Evolutionary conservation across 352 stramenopile genomes (phyloP).

Genomic region (Pythium graminicola): DNA sequence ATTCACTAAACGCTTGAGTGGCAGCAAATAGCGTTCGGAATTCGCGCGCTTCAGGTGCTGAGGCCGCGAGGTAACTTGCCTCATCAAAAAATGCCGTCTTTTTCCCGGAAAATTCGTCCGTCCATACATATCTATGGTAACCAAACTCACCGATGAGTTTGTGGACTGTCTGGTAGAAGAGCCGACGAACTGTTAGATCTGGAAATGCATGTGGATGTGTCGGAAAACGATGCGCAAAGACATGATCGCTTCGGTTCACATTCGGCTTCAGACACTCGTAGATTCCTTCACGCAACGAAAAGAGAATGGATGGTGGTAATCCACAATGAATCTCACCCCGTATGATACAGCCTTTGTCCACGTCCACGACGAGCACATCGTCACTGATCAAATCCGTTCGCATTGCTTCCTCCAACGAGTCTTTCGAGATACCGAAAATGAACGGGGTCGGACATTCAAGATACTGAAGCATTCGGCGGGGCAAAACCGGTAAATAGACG

Average conservation of each 20-base stretch:
- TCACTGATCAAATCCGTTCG: constrained; percentile 54
- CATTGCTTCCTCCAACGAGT: constrained; percentile 47
- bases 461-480: constrained; percentile 72
- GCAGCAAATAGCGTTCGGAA: constrained; percentile 82
- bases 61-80: constrained; percentile 76
- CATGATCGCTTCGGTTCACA: constrained; percentile 29
- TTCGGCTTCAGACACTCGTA: constrained; percentile 30
- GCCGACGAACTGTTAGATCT: constrained; percentile 53
- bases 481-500: constrained; percentile 79
- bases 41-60: constrained; percentile 61
- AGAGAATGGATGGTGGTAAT: constrained; percentile 18
- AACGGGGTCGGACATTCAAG: constrained; percentile 83
- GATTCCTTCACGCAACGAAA: constrained; percentile 21
- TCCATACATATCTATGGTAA: constrained; percentile 81
- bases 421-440: constrained; percentile 74
- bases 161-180: constrained; percentile 60
- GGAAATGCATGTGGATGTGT: constrained; percentile 57
- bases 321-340: constrained; percentile 14
- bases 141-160: constrained; percentile 78
- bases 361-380: constrained; percentile 66
- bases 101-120: constrained; percentile 73
- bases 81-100: constrained; percentile 83
- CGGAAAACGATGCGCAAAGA: constrained; percentile 30
- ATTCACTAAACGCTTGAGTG: constrained; percentile 82
- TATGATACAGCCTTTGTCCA: constrained; percentile 29